Evolutionary conservation across 768 basidiomycete species (phyloP).

Genomic region (Lactarius psammicola): DNA sequence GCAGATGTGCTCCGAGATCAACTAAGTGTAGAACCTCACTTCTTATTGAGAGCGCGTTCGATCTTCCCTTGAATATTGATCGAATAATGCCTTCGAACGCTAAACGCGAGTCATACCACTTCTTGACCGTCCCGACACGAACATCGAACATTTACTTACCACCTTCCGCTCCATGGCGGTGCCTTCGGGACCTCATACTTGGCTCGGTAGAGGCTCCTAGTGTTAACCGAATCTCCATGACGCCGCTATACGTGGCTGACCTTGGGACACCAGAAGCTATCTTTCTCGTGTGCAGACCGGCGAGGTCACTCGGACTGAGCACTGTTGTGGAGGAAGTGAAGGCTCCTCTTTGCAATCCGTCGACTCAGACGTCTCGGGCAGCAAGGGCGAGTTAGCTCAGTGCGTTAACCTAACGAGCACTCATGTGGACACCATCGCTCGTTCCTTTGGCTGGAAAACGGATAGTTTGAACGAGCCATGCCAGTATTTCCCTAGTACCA

Average conservation of each 20-base stretch:
- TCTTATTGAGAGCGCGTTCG: not conserved
- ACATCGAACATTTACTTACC: not conserved
- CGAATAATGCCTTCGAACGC: too few species aligned
- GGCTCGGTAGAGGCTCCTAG: not conserved
- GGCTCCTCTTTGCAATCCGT: not conserved
- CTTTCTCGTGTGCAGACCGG: not conserved
- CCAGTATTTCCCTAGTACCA: not conserved
- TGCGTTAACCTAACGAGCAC: not conserved
- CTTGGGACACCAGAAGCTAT: not conserved
- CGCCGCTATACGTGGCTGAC: not conserved
- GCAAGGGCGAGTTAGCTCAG: too few species aligned
- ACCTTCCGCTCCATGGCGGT: not conserved
- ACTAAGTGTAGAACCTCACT: not conserved
- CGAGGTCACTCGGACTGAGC: not conserved
- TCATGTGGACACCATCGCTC: not conserved
- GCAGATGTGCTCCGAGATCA: too few species aligned
- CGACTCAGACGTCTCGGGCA: not conserved
- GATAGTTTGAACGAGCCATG: not conserved
- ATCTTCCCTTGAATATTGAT: not conserved
- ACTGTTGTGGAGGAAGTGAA: not conserved
- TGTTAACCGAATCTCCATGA: not conserved
- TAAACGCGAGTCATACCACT: not conserved
- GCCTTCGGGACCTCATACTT: not conserved
- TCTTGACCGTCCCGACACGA: not conserved
- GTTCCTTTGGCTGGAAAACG: not conserved